phyloP scores from a whole-genome alignment of 805 yeast species.

The Nakazawaea sp. region DNA sequence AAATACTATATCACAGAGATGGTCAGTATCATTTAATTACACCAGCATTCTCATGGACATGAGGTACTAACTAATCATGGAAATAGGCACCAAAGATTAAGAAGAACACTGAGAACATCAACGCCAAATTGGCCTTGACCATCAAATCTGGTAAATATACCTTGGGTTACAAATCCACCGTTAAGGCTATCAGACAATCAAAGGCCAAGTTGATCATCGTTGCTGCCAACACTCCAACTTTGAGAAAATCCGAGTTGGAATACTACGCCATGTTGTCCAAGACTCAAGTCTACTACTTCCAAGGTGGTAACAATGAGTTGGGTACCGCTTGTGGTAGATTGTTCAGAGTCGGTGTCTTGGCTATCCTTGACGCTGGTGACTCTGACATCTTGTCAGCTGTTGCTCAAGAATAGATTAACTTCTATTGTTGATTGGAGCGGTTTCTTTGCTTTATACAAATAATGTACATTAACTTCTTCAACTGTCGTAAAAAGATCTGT shows the following conservation, averaged over 20 bases:
- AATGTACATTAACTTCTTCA: too few species aligned
- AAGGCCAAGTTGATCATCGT: conserved; percentile 97
- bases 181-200: conserved; percentile 97
- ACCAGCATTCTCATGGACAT: too few species aligned
- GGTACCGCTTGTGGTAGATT: conserved; percentile 99
- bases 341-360: conserved; percentile 98
- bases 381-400: conserved; percentile 89
- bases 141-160: conserved; percentile 99
- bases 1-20: conserved; percentile 77
- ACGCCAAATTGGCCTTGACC: conserved; percentile 96
- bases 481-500: too few species aligned
- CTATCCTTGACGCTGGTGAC: conserved; percentile 98
- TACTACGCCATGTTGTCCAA: conserved; percentile 99
- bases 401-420: conserved; percentile 12
- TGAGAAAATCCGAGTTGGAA: conserved; percentile 99
- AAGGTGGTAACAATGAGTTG: conserved; percentile 99
- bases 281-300: conserved; percentile 97
- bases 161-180: conserved; percentile 98
- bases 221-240: conserved; percentile 99
- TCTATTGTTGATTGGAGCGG: not conserved
- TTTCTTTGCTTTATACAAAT: too few species aligned
- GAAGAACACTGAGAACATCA: conserved; percentile 88
- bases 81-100: conserved; percentile 88
- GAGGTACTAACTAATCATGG: conserved; percentile 38
- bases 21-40: conserved; percentile 63